Evolutionary conservation across 208 protist species (phyloP).

Genomic region (Naegleria lovaniensis): DNA sequence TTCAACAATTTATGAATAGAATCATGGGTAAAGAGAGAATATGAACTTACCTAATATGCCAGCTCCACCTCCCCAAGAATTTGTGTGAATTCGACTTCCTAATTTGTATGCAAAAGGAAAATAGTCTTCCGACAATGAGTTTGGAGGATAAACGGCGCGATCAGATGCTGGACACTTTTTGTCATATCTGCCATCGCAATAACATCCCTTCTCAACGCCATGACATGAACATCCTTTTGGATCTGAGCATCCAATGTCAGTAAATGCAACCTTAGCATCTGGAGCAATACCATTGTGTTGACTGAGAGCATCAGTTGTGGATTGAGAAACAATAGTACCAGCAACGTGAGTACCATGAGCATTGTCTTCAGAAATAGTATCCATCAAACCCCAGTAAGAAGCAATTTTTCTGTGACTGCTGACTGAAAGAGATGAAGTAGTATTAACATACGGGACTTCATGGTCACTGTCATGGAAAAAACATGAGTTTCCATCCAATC

Average conservation of each 20-base stretch:
- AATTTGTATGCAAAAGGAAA: slow-evolving; percentile 52
- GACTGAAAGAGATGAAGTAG: slow-evolving; percentile 39
- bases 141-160: not conserved
- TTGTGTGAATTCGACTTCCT: slow-evolving; percentile 67
- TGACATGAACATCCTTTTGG: not conserved
- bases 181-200: not conserved
- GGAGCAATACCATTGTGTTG: slow-evolving; percentile 66
- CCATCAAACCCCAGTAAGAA: slow-evolving; percentile 38
- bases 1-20: not conserved
- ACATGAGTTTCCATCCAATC: slow-evolving; percentile 68
- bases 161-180: not conserved
- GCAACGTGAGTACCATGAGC: slow-evolving; percentile 66
- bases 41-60: not conserved
- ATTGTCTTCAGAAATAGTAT: not conserved
- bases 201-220: slow-evolving; percentile 40
- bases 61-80: slow-evolving; percentile 36
- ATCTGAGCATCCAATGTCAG: slow-evolving; percentile 30
- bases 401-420: slow-evolving; percentile 67
- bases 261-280: slow-evolving; percentile 68
- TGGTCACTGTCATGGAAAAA: slow-evolving; percentile 64
- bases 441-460: slow-evolving; percentile 52
- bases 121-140: slow-evolving; percentile 38
- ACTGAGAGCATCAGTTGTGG: not conserved
- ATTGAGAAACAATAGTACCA: slow-evolving; percentile 54
- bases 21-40: too few species aligned